Percentiles rank a stretch among this genome's conserved stretches.
Conservation (phyloP, 257 asterid species). For the Scutellaria galericulata region DNA sequence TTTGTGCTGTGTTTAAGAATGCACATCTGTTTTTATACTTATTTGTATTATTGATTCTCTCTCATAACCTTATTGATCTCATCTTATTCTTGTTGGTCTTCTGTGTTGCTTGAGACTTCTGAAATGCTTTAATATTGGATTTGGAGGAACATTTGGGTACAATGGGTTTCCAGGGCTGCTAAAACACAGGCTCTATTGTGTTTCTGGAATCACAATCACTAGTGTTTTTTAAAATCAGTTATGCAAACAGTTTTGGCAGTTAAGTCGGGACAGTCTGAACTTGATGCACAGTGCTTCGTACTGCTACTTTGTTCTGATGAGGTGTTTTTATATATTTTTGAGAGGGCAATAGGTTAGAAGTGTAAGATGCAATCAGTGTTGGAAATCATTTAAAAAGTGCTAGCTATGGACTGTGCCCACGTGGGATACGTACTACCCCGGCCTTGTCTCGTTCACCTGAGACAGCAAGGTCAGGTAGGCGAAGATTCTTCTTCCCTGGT, state of each 20-base stretch:
- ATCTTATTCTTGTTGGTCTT: slow-evolving; percentile 16
- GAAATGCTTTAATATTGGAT: slow-evolving; percentile 35
- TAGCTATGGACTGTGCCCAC: slow-evolving; percentile 1
- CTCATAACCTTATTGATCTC: slow-evolving; percentile 19
- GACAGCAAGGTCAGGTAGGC: too few relatives aligned
- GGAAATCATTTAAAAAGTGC: slow-evolving; percentile 27
- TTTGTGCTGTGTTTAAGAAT: not conserved
- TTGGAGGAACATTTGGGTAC: slow-evolving; percentile 37
- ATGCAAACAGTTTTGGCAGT: slow-evolving; percentile 31
- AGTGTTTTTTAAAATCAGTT: slow-evolving; percentile 36
- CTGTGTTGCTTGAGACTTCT: slow-evolving; percentile 31
- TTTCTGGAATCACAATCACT: slow-evolving; percentile 34
- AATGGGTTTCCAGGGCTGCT: slow-evolving; percentile 32
- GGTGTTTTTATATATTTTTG: slow-evolving; percentile 31
- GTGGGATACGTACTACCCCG: too few relatives aligned
- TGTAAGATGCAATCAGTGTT: slow-evolving; percentile 26
- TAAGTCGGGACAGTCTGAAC: slow-evolving; percentile 34
- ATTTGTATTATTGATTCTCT: not conserved
- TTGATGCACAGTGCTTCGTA: slow-evolving; percentile 30
- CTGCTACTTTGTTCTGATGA: slow-evolving; percentile 36
- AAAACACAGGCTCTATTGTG: slow-evolving; percentile 36
- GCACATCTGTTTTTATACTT: not conserved
- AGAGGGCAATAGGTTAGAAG: slow-evolving; percentile 26
- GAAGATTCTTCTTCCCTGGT: too few relatives aligned
- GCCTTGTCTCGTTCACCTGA: too few relatives aligned